These are phyloP conservation scores for Ascochyta viciae-villosae DNA, from an alignment of 2,329 filamentous ascomycete genomes.

Conservation along the genomic window DNA sequence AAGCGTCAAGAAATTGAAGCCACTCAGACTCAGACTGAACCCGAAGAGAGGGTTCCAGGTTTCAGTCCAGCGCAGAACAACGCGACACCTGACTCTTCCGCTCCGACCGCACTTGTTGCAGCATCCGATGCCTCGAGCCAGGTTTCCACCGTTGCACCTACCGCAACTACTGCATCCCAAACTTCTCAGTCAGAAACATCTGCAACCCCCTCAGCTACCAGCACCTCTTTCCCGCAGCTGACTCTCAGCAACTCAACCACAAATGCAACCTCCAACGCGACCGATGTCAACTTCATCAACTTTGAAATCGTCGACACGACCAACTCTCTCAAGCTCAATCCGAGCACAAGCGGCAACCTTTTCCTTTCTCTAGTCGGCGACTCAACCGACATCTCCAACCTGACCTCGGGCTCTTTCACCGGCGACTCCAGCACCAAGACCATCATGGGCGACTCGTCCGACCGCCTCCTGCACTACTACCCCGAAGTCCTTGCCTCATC, in stretches of 20 bases:
- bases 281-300: constrained; percentile 7
- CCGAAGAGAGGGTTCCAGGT: background rate
- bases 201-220: background rate
- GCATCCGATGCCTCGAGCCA: background rate
- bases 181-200: background rate
- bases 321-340: constrained; percentile 14
- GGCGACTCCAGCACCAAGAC: constrained; percentile 11
- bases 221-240: background rate
- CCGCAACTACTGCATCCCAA: background rate
- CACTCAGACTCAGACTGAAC: background rate
- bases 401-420: constrained; percentile 9
- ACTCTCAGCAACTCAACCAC: constrained; percentile 1
- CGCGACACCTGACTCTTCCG: background rate
- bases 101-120: background rate
- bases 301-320: constrained; percentile 13
- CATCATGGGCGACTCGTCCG: constrained; percentile 11
- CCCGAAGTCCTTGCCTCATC: constrained; percentile 6
- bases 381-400: constrained; percentile 9
- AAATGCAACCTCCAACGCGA: constrained; percentile 8
- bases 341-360: constrained; percentile 7
- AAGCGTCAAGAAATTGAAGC: constrained; percentile 5
- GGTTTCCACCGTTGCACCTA: background rate
- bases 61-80: constrained; percentile 10
- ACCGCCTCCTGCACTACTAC: constrained; percentile 15
- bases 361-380: constrained; percentile 13